phyloP scores from a whole-genome alignment of 352 stramenopile species.

The Phytophthora capsici region DNA sequence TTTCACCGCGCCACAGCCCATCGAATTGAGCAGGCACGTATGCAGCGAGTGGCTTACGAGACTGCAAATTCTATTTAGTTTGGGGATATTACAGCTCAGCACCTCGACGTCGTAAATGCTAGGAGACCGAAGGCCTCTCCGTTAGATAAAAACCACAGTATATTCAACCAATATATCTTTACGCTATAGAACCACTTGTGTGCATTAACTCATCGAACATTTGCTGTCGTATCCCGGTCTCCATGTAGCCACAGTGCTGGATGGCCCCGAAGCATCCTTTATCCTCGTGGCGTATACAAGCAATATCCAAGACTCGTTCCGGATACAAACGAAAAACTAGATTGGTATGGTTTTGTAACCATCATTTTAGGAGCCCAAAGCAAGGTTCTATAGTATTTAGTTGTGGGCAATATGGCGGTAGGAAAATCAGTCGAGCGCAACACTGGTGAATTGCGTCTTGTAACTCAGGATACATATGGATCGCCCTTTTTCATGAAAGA shows the following conservation, averaged over 20 bases:
- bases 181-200: neutral
- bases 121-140: neutral
- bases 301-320: conserved; percentile 2
- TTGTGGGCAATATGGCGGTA: conserved; percentile 12
- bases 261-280: conserved; percentile 9
- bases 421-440: conserved; percentile 68
- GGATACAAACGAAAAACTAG: conserved; percentile 10
- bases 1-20: conserved; percentile 8
- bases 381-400: conserved; percentile 19
- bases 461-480: conserved; percentile 94
- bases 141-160: conserved; percentile 9
- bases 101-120: conserved; percentile 9
- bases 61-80: neutral
- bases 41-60: conserved; percentile 9
- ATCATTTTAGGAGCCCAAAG: conserved; percentile 76
- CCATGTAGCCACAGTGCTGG: conserved; percentile 15
- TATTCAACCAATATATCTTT: conserved; percentile 7
- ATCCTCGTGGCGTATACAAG: conserved; percentile 2
- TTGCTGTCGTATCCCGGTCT: conserved; percentile 5
- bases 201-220: conserved; percentile 4
- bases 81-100: neutral
- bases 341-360: conserved; percentile 26
- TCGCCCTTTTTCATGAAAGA: neutral
- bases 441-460: conserved; percentile 95
- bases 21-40: neutral